Base-by-base conservation (phyloP, 2,329 filamentous ascomycete genomes). In the Westerdykella aurantiaca region DNA sequence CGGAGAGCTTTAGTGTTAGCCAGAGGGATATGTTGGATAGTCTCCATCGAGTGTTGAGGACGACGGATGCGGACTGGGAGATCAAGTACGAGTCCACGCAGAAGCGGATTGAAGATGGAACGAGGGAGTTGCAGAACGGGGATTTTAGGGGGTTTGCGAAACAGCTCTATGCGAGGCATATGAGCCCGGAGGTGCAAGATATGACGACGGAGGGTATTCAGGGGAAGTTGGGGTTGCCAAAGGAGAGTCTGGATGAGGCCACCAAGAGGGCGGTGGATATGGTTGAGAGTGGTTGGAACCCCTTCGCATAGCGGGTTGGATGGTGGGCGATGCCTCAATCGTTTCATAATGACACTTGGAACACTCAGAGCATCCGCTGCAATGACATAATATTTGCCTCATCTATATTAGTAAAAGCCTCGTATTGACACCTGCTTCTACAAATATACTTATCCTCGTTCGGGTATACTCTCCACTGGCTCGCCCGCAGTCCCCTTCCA, bases 21-120 rank as follows among this genome's bases (percentile, higher is more conserved):
- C 83, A 87, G 61, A 71, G 72, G 10, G 82, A 86, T 9, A 85
- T 86, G 69, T 72, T 86, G 42, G 74, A 76, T 33, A 75, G 74
- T n/a, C 63, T 82, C 11, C 72, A 81, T 53, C 74, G 76, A 0
- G 81, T 81, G 4, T 76, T 77, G 0, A 74, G 74, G 0, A 79
- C 76, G 0, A 75, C 66, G 1, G 77, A 82, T 33, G 64, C 61
- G 0, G 82, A 85, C 53, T 87, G 83, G 83, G 72, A 58, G 2
- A 72, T 86, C 43, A 68, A 57, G 1, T 62, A 72, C 6, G 74
- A 81, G 61, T 52, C 60, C 0, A 63, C 69, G 1, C 49, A 67
- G 34, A 63, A 77, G 57, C 72, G 80, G 17, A 79, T 72, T 48
- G 60, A 67, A 41, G 69, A 74, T 1, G 80, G 72, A 0, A 48